Percentiles rank a stretch among this genome's conserved stretches.
Conservation (phyloP, 805 yeast genomes). For the Starmerella tilneyi region DNA sequence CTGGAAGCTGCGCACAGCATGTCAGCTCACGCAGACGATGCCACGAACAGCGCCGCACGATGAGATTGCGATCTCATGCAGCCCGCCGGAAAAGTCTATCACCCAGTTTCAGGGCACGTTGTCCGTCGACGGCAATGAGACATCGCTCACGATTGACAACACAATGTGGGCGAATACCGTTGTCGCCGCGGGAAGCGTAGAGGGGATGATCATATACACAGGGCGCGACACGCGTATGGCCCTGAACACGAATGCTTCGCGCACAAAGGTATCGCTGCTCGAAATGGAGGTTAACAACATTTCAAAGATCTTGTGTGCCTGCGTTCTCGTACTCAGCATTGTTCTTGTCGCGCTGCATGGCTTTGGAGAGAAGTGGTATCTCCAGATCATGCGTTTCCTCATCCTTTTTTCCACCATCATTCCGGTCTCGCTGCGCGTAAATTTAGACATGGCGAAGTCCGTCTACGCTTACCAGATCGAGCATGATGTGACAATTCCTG, state of each 20-base stretch:
- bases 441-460: slow-evolving; percentile 87
- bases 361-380: slow-evolving; percentile 63
- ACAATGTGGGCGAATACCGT: slow-evolving; percentile 98
- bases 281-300: slow-evolving; percentile 84
- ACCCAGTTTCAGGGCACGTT: slow-evolving; percentile 70
- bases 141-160: slow-evolving; percentile 66
- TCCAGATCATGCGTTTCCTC: slow-evolving; percentile 80
- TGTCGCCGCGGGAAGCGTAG: slow-evolving; percentile 82
- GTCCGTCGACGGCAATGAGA: slow-evolving; percentile 47
- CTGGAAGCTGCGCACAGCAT: slow-evolving; percentile 86
- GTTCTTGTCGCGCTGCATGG: slow-evolving; percentile 74
- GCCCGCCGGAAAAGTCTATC: slow-evolving; percentile 77
- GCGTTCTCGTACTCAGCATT: slow-evolving; percentile 70
- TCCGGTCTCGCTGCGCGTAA: slow-evolving; percentile 91
- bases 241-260: slow-evolving; percentile 78
- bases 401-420: slow-evolving; percentile 90
- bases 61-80: slow-evolving; percentile 51
- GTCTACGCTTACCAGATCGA: slow-evolving; percentile 94
- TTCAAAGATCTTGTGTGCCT: slow-evolving; percentile 77
- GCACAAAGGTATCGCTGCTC: slow-evolving; percentile 78
- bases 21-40: slow-evolving; percentile 57
- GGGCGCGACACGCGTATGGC: slow-evolving; percentile 92
- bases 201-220: slow-evolving; percentile 81
- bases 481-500: slow-evolving; percentile 69
- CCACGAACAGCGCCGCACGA: slow-evolving; percentile 29